Conservation (phyloP, 192 early-diverging fungal genomes). For the Coemansia sp. region DNA sequence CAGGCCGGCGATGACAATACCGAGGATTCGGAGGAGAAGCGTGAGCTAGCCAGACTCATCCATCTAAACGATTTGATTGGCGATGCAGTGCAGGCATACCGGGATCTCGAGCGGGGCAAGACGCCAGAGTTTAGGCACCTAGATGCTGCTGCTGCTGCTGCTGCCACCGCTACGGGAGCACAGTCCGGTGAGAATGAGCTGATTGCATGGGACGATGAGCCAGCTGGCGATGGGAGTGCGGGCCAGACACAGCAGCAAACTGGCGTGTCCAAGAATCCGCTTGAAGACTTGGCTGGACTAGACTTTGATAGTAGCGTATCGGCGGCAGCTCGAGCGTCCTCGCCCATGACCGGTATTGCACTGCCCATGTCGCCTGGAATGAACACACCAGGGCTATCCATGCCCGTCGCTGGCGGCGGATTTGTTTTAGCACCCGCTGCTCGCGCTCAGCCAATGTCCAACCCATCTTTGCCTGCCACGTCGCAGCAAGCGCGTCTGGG, state of each 20-base stretch:
- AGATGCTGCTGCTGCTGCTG: neutral
- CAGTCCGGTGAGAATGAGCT: slow-evolving; percentile 13
- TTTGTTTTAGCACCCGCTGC: slow-evolving; percentile 3
- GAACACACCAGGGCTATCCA: slow-evolving; percentile 26
- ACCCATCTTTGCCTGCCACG: slow-evolving; percentile 43
- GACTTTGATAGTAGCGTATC: slow-evolving; percentile 23
- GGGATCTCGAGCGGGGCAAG: slow-evolving; percentile 33
- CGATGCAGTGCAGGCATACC: slow-evolving; percentile 32
- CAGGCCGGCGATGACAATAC: neutral
- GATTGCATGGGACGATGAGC: slow-evolving; percentile 31
- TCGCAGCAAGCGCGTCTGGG: slow-evolving; percentile 34
- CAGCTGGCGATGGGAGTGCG: neutral
- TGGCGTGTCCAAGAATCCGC: slow-evolving; percentile 7
- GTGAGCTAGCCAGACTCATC: slow-evolving; percentile 38
- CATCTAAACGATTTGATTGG: slow-evolving; percentile 41
- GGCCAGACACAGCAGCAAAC: neutral
- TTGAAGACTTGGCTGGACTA: slow-evolving; percentile 43
- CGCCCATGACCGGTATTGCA: neutral
- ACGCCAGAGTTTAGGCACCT: slow-evolving; percentile 18
- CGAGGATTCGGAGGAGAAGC: slow-evolving; percentile 15
- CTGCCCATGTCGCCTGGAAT: slow-evolving; percentile 11
- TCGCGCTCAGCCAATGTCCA: slow-evolving; percentile 36
- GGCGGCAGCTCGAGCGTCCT: neutral
- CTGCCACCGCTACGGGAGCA: neutral
- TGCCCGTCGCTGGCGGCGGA: slow-evolving; percentile 5